Percentiles rank a stretch among this genome's conserved stretches.
Evolutionary conservation across 257 asterid genomes (phyloP).

Genomic region (Leonotis leonurus): DNA sequence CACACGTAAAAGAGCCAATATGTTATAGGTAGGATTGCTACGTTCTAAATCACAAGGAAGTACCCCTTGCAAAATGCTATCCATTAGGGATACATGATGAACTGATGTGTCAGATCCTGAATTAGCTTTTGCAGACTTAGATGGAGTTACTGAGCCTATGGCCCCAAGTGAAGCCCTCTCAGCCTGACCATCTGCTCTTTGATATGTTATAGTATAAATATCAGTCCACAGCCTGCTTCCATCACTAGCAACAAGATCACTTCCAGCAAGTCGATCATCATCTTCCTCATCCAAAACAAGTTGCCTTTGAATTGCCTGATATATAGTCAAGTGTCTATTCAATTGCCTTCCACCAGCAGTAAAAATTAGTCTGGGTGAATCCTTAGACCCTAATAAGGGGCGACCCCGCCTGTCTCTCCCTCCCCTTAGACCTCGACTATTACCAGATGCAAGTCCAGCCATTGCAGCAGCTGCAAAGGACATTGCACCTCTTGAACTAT

Average conservation of each 20-base stretch:
- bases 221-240: conserved; percentile 88
- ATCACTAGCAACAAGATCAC: conserved; percentile 70
- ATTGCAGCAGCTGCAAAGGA: conserved; percentile 98
- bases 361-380: conserved; percentile 62
- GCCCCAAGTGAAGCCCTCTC: conserved; percentile 54
- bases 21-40: conserved; percentile 77
- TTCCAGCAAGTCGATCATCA: conserved; percentile 64
- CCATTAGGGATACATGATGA: conserved; percentile 63
- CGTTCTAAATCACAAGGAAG: conserved; percentile 93
- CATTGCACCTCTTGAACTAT: conserved; percentile 91
- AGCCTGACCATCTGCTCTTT: conserved; percentile 59
- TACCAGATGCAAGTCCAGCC: conserved; percentile 91
- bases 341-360: conserved; percentile 85
- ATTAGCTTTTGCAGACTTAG: conserved; percentile 58
- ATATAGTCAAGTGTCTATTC: conserved; percentile 71
- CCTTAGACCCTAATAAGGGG: conserved; percentile 44
- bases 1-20: conserved; percentile 85
- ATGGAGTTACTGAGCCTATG: conserved; percentile 44
- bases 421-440: conserved; percentile 71
- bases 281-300: conserved; percentile 81
- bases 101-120: conserved; percentile 34
- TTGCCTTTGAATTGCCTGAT: conserved; percentile 89
- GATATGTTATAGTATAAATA: conserved; percentile 82
- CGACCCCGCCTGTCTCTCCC: conserved; percentile 69
- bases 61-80: conserved; percentile 89